Evolutionary conservation across 805 yeast species (phyloP), one percentile per base, ranked within the genome.

Genomic region (Teunomyces gatunensis): DNA sequence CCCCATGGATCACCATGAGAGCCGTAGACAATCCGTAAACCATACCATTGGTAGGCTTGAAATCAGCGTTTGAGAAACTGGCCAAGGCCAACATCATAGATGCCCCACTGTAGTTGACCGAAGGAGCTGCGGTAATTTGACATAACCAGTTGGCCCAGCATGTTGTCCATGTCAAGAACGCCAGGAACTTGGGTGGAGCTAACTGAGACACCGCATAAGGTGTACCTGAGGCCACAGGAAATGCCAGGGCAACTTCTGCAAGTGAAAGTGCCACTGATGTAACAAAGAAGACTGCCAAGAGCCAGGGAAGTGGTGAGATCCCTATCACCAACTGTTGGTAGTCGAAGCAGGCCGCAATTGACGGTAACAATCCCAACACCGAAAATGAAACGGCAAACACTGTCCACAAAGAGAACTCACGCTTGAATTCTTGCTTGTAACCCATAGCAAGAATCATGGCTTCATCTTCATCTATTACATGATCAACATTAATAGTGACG

Each of bases 191-290:
- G 18, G 77, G 78, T 11, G 87, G 87, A 3, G 87, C 78, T 52
- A 83, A 65, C 55, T 81, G 80, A 2, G 81, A 74, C 1, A 83
- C 83, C 49, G 89, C 87, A 55, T 84, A 84, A 42, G 85, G 86
- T 6, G 85, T 74, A 40, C 89, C 89, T 23, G 86, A 80, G 9
- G 84, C 73, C 6, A 86, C 83, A 34, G 89, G 89, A 67, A 79
- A 80, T 5, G 86, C 81, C 21, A 81, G 73, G 10, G 85, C 77
- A 28, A 84, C 70, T 58, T 84, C 89, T 0, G 87, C 86, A 78
- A 84, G 71, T 15, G 83, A 75, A 39, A 75, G 67, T 10, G 85
- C 85, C 40, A 84, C 87, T 4, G 76, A 71, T 44, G 78, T 68
- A 45, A 84, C 74, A 34, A 84, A 80, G 29, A 74, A 48, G 67